Percentiles rank a stretch among this genome's conserved stretches.
phyloP scores from a whole-genome alignment of 164 flowering plant species.

The Annona cherimola region DNA sequence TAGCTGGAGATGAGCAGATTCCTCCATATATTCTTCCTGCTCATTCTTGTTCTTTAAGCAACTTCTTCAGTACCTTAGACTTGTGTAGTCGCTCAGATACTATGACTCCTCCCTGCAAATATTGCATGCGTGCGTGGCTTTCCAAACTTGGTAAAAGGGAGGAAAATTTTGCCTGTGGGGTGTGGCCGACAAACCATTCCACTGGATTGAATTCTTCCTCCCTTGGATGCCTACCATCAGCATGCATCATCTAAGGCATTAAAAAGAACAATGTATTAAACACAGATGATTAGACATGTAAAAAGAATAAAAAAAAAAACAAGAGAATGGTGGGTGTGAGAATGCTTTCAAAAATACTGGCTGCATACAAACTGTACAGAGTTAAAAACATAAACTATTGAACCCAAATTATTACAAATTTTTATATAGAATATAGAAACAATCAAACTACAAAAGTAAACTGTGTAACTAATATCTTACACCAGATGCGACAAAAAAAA shows the following conservation, averaged over 20 bases:
- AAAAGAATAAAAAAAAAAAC: not conserved
- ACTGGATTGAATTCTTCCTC: constrained; percentile 67
- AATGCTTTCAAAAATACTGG: not conserved
- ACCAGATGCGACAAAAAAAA: not conserved
- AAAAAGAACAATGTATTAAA: not conserved
- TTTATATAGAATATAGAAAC: not conserved
- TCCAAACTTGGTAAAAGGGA: not conserved
- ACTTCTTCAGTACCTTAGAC: constrained; percentile 63
- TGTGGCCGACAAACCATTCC: constrained; percentile 66
- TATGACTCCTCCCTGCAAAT: constrained; percentile 57
- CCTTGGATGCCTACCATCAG: constrained; percentile 29
- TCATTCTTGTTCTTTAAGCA: constrained; percentile 72
- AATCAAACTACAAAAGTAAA: not conserved
- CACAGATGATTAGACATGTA: not conserved
- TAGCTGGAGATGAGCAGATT: constrained; percentile 49
- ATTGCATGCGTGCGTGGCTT: not conserved
- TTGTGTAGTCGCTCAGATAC: constrained; percentile 57
- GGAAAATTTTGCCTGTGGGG: constrained; percentile 54
- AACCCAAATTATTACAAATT: too few relatives aligned
- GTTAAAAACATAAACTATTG: not conserved
- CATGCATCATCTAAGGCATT: constrained; percentile 36
- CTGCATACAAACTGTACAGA: not conserved
- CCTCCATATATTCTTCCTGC: constrained; percentile 72
- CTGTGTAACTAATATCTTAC: not conserved
- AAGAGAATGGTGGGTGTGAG: not conserved